Base-by-base conservation (phyloP, 176 grass and related monocot genomes). In the Eragrostis nindensis region DNA sequence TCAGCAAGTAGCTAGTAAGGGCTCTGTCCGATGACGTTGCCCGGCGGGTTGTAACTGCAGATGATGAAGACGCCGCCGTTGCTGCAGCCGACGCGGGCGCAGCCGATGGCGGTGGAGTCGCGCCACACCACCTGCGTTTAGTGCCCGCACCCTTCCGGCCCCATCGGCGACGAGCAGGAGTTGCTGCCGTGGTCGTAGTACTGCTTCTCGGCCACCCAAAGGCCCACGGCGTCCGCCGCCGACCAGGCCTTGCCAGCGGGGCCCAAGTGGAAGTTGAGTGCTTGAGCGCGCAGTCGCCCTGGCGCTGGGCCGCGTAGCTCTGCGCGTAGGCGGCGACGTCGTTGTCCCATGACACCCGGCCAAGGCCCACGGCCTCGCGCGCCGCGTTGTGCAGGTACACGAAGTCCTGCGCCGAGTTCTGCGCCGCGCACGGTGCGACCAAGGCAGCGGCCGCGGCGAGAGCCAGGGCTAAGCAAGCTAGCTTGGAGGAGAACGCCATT, bases 171-270 rank as follows among this genome's bases (percentile, higher is more conserved):
- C 17, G 72, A 38, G 75, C 91, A 93, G n/a, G 43, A 79, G 55
- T 90, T 90, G 41, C 49, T 82, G 59, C 0, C 41, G 42, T 93
- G 9, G 80, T 85, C 22, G 19, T 93, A 93, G 62, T 30, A 93
- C 82, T 85, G 87, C 81, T 87, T 75, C 76, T 93, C 87, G 0
- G 7, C 5, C 18, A 85, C 78, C 87, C 91, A 93, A 9, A 0
- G 0, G 0, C 40, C 64, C 0, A 93, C 81, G 38, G 84, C 91
- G 70, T 85, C 39, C 0, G 66, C 17, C 8, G 81, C 87, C 4
- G 73, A 52, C 71, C 22, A 90, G 71, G 19, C 27, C 1, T 32
- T 8, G 41, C 77, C 61, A 53, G 5, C 29, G 15, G 18, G 67
- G 17, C 88, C 77, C 83, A 32, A 17, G 71, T 76, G 90, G 54